Base-by-base conservation (phyloP, 306 rosid species). In the Astragalus glycyphyllos region DNA sequence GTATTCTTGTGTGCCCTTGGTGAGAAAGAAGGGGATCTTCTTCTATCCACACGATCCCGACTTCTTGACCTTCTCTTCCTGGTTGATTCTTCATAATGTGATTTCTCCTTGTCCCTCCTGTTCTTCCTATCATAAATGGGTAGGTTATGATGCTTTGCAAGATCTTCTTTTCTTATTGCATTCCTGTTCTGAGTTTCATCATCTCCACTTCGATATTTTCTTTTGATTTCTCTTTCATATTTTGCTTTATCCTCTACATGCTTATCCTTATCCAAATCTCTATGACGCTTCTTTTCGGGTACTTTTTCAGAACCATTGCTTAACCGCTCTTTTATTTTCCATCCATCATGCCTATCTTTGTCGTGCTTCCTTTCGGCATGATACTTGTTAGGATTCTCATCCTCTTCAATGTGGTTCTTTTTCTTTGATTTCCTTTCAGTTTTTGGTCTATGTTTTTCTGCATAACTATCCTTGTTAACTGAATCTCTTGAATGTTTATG, bases 1-100 rank as follows among this genome's bases (percentile, higher is more conserved):
- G 75, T 62, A 71, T 20, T 76, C 42, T 77, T 87, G 54, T 46
- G 83, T 44, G 77, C 79, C 86, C 81, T 77, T 26, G 80, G 89
- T 48, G 96, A 89, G 59, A 63, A 76, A 23, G 97, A 80, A 5
- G 31, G 78, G 45, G 91, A 84, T 72, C 79, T 79, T 75, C 78
- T 83, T 83, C 84, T 83, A 48, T 82, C 80, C 58, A 66, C 85
- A 20, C 1, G 84, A 45, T 87, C 94, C 75, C 55, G 83, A 69
- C 95, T 89, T 84, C 86, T 86, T 44, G 93, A 83, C 20, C 85
- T 68, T 84, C 86, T 86, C 85, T 86, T 84, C 63, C 16, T 48
- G 77, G 76, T 81, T 53, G 87, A 74, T 55, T 87, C 96, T 82
- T 82, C 90, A 72, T 59, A 41, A 84, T 14, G 83, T 37, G 86